phyloP scores from a whole-genome alignment of 1,284 basidiomycete genomes.

The Megacollybia platyphylla region DNA sequence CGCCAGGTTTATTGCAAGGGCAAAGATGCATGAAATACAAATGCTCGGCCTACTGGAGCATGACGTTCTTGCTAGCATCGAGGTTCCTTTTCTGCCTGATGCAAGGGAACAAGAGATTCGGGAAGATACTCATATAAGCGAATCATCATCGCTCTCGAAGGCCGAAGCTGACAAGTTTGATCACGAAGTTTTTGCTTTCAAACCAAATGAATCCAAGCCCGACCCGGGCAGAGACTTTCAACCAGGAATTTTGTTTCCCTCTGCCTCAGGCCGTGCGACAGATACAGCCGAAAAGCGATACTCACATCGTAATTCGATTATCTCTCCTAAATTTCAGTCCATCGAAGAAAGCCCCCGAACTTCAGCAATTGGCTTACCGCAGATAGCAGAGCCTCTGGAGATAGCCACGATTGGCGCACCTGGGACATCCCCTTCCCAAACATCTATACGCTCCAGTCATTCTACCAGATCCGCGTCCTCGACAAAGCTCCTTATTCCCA shows the following conservation, averaged over 20 bases:
- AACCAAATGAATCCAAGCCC: constrained; percentile 20
- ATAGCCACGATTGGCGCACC: constrained; percentile 19
- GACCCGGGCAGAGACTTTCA: constrained; percentile 21
- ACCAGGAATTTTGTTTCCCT: constrained; percentile 2
- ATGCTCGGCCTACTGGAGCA: constrained; percentile 87
- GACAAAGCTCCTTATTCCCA: constrained; percentile 11
- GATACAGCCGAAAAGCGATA: constrained; percentile 20
- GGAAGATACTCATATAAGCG: constrained; percentile 3
- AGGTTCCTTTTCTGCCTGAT: constrained; percentile 60
- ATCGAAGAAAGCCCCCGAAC: constrained; percentile 59
- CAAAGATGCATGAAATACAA: constrained; percentile 91
- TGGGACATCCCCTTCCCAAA: constrained; percentile 61
- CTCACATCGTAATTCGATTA: constrained; percentile 31
- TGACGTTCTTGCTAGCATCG: constrained; percentile 78
- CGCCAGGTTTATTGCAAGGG: constrained; percentile 73
- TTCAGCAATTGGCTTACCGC: constrained; percentile 34
- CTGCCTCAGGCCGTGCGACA: background rate
- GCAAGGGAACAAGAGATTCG: constrained; percentile 14
- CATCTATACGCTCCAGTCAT: constrained; percentile 43
- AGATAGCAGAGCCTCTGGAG: constrained; percentile 23
- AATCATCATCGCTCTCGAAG: constrained; percentile 20
- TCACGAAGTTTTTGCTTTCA: constrained; percentile 44
- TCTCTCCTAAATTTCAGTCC: constrained; percentile 34
- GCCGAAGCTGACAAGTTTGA: constrained; percentile 62
- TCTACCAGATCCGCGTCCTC: constrained; percentile 22